Percentiles rank a stretch among this genome's conserved stretches.
Evolutionary conservation across 345 rosid species (phyloP).

Genomic region (Brassica juncea): DNA sequence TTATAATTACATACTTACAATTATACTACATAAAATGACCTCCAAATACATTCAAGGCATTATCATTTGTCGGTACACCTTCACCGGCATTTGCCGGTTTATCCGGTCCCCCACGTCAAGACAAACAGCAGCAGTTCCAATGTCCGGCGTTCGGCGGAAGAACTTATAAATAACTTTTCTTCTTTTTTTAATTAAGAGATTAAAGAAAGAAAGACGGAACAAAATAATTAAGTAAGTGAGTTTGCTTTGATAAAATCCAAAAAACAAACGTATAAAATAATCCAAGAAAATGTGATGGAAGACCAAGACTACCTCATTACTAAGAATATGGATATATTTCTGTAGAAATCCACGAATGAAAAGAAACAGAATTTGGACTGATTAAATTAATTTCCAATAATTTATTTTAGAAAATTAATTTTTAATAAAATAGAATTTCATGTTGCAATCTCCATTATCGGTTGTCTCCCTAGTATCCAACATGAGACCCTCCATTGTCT

Average conservation of each 20-base stretch:
- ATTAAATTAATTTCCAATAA: slow-evolving; percentile 9
- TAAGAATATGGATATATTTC: slow-evolving; percentile 16
- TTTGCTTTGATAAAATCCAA: slow-evolving; percentile 34
- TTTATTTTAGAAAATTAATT: background rate
- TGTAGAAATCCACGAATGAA: slow-evolving; percentile 24
- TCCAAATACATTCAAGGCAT: slow-evolving; percentile 33
- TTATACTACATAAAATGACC: background rate
- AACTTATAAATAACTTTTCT: slow-evolving; percentile 22
- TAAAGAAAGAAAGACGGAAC: slow-evolving; percentile 12
- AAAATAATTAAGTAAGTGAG: background rate
- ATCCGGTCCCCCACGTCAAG: slow-evolving; percentile 31
- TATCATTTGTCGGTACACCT: slow-evolving; percentile 38
- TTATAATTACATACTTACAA: slow-evolving; percentile 18
- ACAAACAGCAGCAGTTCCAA: slow-evolving; percentile 42
- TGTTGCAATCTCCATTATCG: slow-evolving; percentile 53
- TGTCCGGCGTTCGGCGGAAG: slow-evolving; percentile 50
- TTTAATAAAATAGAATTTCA: slow-evolving; percentile 28
- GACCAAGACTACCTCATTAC: slow-evolving; percentile 39
- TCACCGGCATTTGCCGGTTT: slow-evolving; percentile 31
- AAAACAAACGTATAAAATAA: slow-evolving; percentile 29
- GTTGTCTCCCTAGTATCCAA: slow-evolving; percentile 60
- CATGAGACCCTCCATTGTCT: slow-evolving; percentile 57
- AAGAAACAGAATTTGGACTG: slow-evolving; percentile 20
- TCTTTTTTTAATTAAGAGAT: background rate
- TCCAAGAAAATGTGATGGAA: slow-evolving; percentile 25